These are phyloP conservation scores for Wickerhamomyces chambardii DNA, from an alignment of 805 yeast species.

Conservation along the genomic window DNA sequence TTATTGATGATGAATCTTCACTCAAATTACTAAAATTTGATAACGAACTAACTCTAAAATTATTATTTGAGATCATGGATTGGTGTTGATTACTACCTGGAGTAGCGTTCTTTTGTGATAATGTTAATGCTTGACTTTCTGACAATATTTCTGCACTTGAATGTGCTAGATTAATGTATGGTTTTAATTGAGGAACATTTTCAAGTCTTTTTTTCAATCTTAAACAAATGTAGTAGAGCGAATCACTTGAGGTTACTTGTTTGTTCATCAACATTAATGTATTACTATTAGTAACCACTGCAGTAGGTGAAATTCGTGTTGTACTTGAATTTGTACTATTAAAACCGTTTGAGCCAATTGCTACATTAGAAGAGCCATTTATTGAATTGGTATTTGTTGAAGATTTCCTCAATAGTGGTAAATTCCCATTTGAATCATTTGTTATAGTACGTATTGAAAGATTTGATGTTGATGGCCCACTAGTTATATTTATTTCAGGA, in stretches of 20 bases:
- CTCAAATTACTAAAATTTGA: constrained; percentile 23
- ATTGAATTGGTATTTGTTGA: background rate
- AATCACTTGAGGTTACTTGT: constrained; percentile 53
- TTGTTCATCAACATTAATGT: constrained; percentile 47
- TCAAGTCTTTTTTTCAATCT: constrained; percentile 46
- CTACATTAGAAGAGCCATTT: background rate
- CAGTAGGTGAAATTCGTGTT: background rate
- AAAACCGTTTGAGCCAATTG: background rate
- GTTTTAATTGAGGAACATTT: constrained; percentile 55
- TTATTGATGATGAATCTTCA: constrained; percentile 21
- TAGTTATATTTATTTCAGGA: background rate
- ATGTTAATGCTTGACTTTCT: constrained; percentile 57
- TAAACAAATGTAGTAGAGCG: constrained; percentile 60
- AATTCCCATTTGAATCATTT: background rate
- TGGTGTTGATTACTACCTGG: constrained; percentile 3
- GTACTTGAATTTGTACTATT: background rate
- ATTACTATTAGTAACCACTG: constrained; percentile 13
- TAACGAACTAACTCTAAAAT: constrained; percentile 22
- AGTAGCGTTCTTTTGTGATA: constrained; percentile 25
- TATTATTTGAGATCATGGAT: constrained; percentile 11
- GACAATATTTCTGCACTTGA: constrained; percentile 58
- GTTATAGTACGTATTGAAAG: background rate
- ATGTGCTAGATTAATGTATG: constrained; percentile 57
- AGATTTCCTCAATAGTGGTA: background rate
- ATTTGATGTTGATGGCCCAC: background rate